phyloP scores from a whole-genome alignment of 768 basidiomycete genomes.

The Trametes maxima region DNA sequence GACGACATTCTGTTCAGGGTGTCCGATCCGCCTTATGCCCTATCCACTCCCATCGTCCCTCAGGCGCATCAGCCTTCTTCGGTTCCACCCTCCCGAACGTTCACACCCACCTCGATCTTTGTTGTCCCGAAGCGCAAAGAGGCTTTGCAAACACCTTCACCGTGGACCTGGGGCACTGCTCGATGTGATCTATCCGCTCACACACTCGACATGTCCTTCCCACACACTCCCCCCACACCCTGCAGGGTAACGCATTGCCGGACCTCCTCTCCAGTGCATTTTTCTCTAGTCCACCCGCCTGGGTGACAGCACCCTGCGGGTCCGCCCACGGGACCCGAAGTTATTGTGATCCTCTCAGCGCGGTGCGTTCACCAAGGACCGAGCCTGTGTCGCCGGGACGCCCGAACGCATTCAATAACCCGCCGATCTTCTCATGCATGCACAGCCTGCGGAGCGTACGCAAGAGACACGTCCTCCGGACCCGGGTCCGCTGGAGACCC shows the following conservation, averaged over 20 bases:
- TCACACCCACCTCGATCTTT: background rate
- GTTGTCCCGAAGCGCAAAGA: constrained; percentile 1
- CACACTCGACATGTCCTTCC: constrained; percentile 3
- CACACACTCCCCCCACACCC: background rate
- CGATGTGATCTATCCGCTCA: background rate
- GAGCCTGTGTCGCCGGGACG: background rate
- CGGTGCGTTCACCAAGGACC: background rate
- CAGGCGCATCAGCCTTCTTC: background rate
- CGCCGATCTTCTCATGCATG: constrained; percentile 6
- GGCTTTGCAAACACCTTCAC: background rate
- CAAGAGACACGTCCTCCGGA: background rate
- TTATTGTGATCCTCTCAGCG: background rate
- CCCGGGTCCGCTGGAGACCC: constrained; percentile 2
- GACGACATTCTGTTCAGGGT: background rate
- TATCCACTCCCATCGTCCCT: background rate
- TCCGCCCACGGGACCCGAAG: constrained; percentile 1
- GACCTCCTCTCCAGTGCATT: background rate
- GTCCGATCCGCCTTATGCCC: background rate
- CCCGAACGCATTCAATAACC: background rate
- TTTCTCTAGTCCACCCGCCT: constrained; percentile 8
- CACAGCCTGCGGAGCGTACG: background rate
- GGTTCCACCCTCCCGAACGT: background rate
- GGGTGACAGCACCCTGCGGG: background rate
- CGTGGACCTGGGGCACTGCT: background rate
- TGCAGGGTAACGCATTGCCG: constrained; percentile 4